These are phyloP conservation scores for Starmerella sirachaensis DNA, from an alignment of 805 yeast species.

Conservation along the genomic window DNA sequence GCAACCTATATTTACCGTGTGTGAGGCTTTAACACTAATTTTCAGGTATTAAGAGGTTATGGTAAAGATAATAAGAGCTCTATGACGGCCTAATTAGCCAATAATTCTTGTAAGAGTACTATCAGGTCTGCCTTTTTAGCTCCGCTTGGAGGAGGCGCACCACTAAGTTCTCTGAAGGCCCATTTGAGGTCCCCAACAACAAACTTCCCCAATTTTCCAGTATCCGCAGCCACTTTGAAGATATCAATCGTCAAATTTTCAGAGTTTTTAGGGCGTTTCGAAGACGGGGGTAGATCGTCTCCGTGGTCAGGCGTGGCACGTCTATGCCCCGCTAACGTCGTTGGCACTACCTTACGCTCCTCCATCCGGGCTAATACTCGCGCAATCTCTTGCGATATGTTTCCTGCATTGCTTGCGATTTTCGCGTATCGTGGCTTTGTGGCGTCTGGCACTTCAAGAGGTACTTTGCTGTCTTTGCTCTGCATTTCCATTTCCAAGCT, in stretches of 20 bases:
- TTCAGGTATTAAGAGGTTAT: no score
- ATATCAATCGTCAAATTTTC: background rate
- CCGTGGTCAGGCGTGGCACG: background rate
- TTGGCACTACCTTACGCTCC: background rate
- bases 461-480: background rate
- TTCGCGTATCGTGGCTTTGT: conserved; percentile 13
- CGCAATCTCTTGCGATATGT: background rate
- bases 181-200: conserved; percentile 3
- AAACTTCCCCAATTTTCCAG: background rate
- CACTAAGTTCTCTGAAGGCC: conserved; percentile 3
- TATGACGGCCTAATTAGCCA: no score
- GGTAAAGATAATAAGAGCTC: no score
- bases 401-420: conserved; percentile 4
- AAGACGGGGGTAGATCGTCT: background rate
- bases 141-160: background rate
- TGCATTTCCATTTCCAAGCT: conserved; percentile 6
- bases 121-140: conserved; percentile 1
- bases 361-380: background rate
- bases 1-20: no score
- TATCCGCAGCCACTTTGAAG: background rate
- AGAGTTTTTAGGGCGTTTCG: background rate
- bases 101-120: background rate
- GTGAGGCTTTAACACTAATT: no score
- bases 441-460: conserved; percentile 6
- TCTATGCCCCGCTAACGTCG: background rate